A percentile compares a stretch with the other conserved stretches of the same genome.
Conservation (phyloP, 139 green algal genomes). For the Bryopsis sp. region DNA sequence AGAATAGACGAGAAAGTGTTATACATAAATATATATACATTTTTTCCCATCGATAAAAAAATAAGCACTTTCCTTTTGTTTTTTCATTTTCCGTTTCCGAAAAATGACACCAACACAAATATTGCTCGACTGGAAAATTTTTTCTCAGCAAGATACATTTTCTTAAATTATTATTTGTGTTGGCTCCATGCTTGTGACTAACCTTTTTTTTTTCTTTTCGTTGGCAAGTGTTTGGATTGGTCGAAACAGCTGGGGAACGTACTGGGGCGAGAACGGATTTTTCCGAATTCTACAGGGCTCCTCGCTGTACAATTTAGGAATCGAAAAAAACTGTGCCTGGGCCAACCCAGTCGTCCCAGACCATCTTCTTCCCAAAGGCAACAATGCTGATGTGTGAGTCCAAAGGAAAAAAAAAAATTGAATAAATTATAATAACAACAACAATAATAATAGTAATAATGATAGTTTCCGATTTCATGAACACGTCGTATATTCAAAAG, state of each 20-base stretch:
- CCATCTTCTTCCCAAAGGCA: not conserved
- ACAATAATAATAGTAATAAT: not conserved
- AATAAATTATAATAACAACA: not conserved
- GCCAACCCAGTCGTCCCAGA: constrained; percentile 5
- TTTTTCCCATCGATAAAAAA: too few relatives aligned
- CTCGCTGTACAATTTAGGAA: not conserved
- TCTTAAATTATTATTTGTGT: too few relatives aligned
- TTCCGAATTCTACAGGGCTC: not conserved
- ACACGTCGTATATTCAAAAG: not conserved
- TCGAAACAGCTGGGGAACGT: constrained; percentile 29
- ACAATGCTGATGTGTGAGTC: not conserved
- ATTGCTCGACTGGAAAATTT: not conserved
- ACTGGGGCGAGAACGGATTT: constrained; percentile 24
- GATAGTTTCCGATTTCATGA: not conserved
- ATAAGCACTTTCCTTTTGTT: too few relatives aligned
- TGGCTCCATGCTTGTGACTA: too few relatives aligned
- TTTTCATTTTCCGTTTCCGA: too few relatives aligned
- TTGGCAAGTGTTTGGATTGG: constrained; percentile 24
- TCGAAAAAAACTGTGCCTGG: constrained; percentile 16
- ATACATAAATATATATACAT: too few relatives aligned
- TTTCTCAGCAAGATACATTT: not conserved
- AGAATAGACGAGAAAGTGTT: too few relatives aligned
- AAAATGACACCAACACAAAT: not conserved
- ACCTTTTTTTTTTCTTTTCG: too few relatives aligned
- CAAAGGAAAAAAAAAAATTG: not conserved